Base-by-base conservation (phyloP, 345 rosid genomes). In the Boechera retrofracta region DNA sequence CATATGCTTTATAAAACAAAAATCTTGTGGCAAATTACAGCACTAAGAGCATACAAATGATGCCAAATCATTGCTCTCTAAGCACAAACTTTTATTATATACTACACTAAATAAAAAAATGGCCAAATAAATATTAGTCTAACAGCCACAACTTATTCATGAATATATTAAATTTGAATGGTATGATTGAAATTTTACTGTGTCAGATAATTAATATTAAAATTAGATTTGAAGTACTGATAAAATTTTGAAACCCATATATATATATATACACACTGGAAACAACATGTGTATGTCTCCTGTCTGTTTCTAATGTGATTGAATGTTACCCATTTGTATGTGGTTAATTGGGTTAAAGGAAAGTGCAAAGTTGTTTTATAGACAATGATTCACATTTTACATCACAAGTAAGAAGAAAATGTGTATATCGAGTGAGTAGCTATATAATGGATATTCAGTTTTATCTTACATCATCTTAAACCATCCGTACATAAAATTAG, bases 51-150 rank as follows among this genome's bases (percentile, higher is more conserved):
- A 65, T 56, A 16, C 5, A 45, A 64, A 58, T 58, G 69, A 65
- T 77, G 68, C 74, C 72, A 64, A 77, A 70, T 55, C 64, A 71
- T 77, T 69, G 56, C 57, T 42, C 60, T 21, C 5, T 59, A 44
- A 69, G 8, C 47, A 42, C 5, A 41, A 32, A 69, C 31, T 42
- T 33, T 45, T 15, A 32, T 29, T 44, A 44, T 64, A 32, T 61
- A 45, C 3, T 21, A 21, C 24, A 21, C 11, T 29, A 61, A 12
- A 49, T 32, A 59, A 45, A 35, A 35, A 28, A 39, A 32, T 62
- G 62, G 42, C 31, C 7, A 62, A 38, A 28, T 2, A 38, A n/a
- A 11, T 36, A 18, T 39, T 48, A 28, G 16, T 38, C 29, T 57
- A 66, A 48, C 24, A 48, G 4, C 24, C 53, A 60, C n/a, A 65